phyloP scores from a whole-genome alignment of 768 basidiomycete species.

The Agrocybe pediades region DNA sequence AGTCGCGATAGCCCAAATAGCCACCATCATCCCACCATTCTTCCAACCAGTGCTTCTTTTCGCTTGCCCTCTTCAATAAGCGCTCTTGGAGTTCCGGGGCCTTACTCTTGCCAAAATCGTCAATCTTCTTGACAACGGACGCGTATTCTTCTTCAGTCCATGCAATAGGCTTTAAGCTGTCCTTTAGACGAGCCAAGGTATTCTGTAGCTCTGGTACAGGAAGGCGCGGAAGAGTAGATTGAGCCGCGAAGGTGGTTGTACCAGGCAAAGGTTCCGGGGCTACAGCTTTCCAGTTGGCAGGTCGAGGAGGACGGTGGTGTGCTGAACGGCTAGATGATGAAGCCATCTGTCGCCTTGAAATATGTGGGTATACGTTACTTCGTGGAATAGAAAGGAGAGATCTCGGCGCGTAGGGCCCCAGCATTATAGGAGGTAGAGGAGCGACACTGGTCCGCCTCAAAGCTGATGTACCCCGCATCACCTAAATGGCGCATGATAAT shows the following conservation, averaged over 20 bases:
- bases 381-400: background rate
- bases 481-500: background rate
- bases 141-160: slow-evolving; percentile 60
- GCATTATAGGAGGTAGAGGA: background rate
- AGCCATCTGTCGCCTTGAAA: background rate
- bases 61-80: slow-evolving; percentile 54
- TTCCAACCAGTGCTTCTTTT: slow-evolving; percentile 81
- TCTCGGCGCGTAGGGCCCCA: background rate
- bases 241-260: slow-evolving; percentile 66
- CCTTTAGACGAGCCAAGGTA: slow-evolving; percentile 71
- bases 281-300: slow-evolving; percentile 68
- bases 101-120: slow-evolving; percentile 54
- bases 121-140: slow-evolving; percentile 60
- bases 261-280: slow-evolving; percentile 59
- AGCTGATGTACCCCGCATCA: background rate
- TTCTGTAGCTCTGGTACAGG: slow-evolving; percentile 72
- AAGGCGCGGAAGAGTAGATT: slow-evolving; percentile 64
- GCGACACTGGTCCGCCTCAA: background rate
- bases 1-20: slow-evolving; percentile 86
- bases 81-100: slow-evolving; percentile 64
- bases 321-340: background rate
- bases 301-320: slow-evolving; percentile 25
- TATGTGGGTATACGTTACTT: background rate
- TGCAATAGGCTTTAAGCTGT: slow-evolving; percentile 74
- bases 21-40: slow-evolving; percentile 92